A percentile compares a stretch with the other conserved stretches of the same genome.
Evolutionary conservation across 345 rosid species (phyloP).

Genomic region (Psidium guajava): DNA sequence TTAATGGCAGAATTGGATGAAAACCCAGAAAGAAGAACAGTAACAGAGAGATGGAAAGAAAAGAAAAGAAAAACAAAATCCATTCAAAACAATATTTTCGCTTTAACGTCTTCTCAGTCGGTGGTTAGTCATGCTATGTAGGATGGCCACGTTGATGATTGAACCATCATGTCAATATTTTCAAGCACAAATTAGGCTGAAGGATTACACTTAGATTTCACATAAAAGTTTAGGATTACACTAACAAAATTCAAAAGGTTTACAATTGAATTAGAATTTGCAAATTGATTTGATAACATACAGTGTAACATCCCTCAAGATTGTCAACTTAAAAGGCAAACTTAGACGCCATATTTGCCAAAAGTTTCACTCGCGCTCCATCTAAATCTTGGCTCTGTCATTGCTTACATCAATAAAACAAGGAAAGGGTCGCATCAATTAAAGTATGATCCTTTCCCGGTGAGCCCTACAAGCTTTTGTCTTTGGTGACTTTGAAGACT

Average conservation of each 20-base stretch:
- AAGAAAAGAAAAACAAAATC: accelerated
- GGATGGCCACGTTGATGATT: neutral
- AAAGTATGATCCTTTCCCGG: neutral
- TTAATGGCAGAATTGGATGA: neutral
- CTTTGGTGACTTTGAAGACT: neutral
- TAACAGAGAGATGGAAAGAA: neutral
- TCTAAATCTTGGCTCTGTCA: neutral
- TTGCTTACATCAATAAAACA: neutral
- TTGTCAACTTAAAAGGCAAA: neutral
- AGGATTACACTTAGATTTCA: neutral
- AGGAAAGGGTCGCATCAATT: neutral
- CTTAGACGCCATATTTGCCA: neutral
- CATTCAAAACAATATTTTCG: neutral
- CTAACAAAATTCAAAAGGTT: neutral
- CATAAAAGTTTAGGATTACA: no score
- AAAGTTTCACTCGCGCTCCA: neutral
- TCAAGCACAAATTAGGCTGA: accelerated
- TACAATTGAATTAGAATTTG: accelerated
- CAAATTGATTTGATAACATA: neutral
- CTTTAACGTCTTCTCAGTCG: neutral
- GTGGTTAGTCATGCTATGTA: no score
- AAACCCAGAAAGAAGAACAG: neutral
- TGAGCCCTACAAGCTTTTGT: neutral
- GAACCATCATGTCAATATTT: accelerated
- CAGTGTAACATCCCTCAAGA: neutral